Conservation (phyloP, 768 basidiomycete species). For the Boletus reticuloceps region DNA sequence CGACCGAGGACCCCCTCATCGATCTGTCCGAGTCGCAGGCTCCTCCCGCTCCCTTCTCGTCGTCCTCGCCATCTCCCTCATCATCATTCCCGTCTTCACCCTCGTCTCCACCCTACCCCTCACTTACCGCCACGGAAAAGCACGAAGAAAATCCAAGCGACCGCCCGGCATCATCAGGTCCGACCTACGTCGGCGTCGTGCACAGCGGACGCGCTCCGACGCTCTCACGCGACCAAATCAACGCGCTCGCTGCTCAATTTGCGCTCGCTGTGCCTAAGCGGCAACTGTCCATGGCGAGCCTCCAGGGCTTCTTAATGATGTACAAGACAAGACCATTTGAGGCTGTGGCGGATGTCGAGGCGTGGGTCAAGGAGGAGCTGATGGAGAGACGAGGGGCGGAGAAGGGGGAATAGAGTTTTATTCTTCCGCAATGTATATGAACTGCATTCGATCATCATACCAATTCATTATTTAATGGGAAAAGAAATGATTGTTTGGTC, state of each 20-base stretch:
- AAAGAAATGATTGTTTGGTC: too few species aligned
- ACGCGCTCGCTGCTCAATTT: constrained; percentile 54
- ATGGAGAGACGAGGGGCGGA: background rate
- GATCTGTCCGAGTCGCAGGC: constrained; percentile 12
- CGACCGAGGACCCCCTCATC: constrained; percentile 5
- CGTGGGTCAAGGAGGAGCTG: constrained; percentile 51
- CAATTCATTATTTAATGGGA: background rate
- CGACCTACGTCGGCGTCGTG: constrained; percentile 10
- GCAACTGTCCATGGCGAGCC: constrained; percentile 40
- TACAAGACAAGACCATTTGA: constrained; percentile 59
- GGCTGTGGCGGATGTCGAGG: constrained; percentile 45
- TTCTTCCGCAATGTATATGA: background rate
- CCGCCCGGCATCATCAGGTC: background rate
- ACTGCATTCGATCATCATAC: background rate
- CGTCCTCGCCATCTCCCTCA: background rate
- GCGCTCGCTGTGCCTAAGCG: constrained; percentile 49
- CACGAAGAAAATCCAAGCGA: background rate
- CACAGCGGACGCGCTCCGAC: constrained; percentile 39
- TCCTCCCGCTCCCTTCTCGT: background rate
- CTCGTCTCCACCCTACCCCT: background rate
- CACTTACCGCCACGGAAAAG: constrained; percentile 16
- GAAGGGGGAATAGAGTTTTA: background rate
- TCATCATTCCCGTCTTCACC: background rate
- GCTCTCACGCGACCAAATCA: constrained; percentile 39
- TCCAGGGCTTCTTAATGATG: constrained; percentile 64